Evolutionary conservation across 352 stramenopile genomes (phyloP).

Genomic region (Pseudoperonospora humuli): DNA sequence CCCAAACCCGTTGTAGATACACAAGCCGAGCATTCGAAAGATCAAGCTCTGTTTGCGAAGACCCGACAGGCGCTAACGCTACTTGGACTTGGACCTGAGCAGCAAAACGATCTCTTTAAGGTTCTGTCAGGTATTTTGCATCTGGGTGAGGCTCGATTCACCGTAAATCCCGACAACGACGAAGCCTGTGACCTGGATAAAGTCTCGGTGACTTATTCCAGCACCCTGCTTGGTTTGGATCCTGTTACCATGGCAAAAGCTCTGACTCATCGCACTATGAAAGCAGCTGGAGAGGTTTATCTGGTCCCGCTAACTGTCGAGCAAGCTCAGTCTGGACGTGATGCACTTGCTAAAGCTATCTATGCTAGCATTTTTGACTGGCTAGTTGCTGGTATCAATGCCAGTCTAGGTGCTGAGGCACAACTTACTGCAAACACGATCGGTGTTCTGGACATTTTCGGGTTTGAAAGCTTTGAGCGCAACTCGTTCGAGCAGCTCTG

Average conservation of each 20-base stretch:
- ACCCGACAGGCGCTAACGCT: constrained; percentile 52
- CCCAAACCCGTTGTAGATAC: constrained; percentile 18
- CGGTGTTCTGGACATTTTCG: constrained; percentile 88
- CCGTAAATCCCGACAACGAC: constrained; percentile 38
- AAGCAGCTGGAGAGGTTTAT: constrained; percentile 59
- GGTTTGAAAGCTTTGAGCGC: constrained; percentile 81
- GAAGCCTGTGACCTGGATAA: constrained; percentile 38
- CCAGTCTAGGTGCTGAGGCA: constrained; percentile 32
- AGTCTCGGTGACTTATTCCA: constrained; percentile 35
- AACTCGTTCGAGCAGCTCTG: constrained; percentile 93
- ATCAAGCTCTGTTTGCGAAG: constrained; percentile 49
- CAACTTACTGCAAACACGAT: constrained; percentile 36
- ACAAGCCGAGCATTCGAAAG: constrained; percentile 29
- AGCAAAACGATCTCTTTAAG: constrained; percentile 63
- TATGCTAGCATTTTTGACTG: constrained; percentile 95
- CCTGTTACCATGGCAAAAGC: constrained; percentile 42
- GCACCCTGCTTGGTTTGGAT: constrained; percentile 42
- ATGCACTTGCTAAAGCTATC: constrained; percentile 92
- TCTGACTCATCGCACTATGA: constrained; percentile 63
- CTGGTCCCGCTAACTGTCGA: constrained; percentile 47
- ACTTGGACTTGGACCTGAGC: constrained; percentile 41
- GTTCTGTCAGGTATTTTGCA: constrained; percentile 70
- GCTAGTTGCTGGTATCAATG: constrained; percentile 89
- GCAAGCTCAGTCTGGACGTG: constrained; percentile 74
- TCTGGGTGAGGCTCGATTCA: constrained; percentile 63